Percentiles rank a stretch among this genome's conserved stretches.
Conservation (phyloP, 345 rosid species). For the Pistacia vera region DNA sequence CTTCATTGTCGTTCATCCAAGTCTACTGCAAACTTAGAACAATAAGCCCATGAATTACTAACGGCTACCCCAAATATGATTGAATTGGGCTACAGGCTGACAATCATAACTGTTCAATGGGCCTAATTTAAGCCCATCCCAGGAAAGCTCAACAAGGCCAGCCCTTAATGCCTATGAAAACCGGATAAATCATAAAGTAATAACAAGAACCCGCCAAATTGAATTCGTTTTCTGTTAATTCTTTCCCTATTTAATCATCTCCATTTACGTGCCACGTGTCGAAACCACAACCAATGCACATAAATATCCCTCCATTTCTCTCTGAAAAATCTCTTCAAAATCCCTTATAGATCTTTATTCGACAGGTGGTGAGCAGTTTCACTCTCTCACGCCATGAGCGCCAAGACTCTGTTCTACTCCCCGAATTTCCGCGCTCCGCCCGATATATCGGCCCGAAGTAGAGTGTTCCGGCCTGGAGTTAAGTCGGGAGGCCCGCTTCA, state of each 20-base stretch:
- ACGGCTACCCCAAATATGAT: too few relatives aligned
- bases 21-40: too few relatives aligned
- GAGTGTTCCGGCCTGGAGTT: slow-evolving; percentile 12
- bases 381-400: slow-evolving; percentile 51
- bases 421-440: slow-evolving; percentile 22
- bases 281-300: slow-evolving; percentile 42
- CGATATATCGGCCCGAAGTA: slow-evolving; percentile 24
- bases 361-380: slow-evolving; percentile 31
- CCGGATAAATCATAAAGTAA: neutral
- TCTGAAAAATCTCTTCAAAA: slow-evolving; percentile 1
- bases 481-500: slow-evolving; percentile 18
- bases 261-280: slow-evolving; percentile 51
- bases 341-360: neutral
- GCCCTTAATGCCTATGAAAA: neutral
- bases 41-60: too few relatives aligned
- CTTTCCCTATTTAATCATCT: slow-evolving; percentile 24
- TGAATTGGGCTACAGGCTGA: too few relatives aligned
- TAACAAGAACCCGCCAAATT: slow-evolving; percentile 4
- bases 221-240: slow-evolving; percentile 35
- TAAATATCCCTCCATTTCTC: slow-evolving; percentile 32
- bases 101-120: too few relatives aligned
- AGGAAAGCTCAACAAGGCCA: neutral
- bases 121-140: too few relatives aligned
- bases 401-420: slow-evolving; percentile 37
- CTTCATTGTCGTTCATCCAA: too few relatives aligned